Evolutionary conservation across 805 yeast species (phyloP).

Genomic region (Candida mattraensis): DNA sequence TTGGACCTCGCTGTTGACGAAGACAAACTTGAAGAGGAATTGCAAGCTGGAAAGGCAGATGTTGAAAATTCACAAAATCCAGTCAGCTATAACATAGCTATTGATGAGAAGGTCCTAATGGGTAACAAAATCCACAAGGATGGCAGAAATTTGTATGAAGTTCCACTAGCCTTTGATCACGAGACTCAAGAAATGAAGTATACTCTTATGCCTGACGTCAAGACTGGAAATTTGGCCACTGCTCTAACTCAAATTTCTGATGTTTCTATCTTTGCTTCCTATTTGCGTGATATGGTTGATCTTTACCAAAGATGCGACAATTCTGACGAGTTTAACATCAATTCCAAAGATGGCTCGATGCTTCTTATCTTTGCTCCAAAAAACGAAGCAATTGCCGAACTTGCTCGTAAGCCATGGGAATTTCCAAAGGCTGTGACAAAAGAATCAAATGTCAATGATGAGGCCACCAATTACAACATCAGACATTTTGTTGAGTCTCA

Average conservation of each 20-base stretch:
- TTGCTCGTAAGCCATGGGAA: slow-evolving; percentile 74
- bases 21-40: slow-evolving; percentile 1
- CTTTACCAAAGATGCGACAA: slow-evolving; percentile 48
- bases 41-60: slow-evolving; percentile 14
- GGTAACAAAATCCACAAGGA: slow-evolving; percentile 8
- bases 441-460: slow-evolving; percentile 45
- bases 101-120: slow-evolving; percentile 8
- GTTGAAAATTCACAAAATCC: slow-evolving; percentile 7
- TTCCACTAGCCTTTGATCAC: slow-evolving; percentile 5
- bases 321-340: slow-evolving; percentile 21
- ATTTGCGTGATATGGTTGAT: slow-evolving; percentile 61
- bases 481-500: slow-evolving; percentile 63
- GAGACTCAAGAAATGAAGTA: slow-evolving; percentile 7
- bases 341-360: slow-evolving; percentile 25
- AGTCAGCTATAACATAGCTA: slow-evolving; percentile 2
- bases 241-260: slow-evolving; percentile 40
- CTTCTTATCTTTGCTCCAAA: slow-evolving; percentile 70
- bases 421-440: slow-evolving; percentile 56
- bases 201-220: slow-evolving; percentile 28
- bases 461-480: slow-evolving; percentile 50
- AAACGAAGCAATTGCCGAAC: slow-evolving; percentile 54
- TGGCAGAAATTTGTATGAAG: slow-evolving; percentile 6
- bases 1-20: slow-evolving; percentile 13
- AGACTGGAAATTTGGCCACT: slow-evolving; percentile 34
- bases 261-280: slow-evolving; percentile 64